These are phyloP conservation scores for Podila verticillata DNA, from an alignment of 192 early-diverging fungal genomes.

Conservation along the genomic window DNA sequence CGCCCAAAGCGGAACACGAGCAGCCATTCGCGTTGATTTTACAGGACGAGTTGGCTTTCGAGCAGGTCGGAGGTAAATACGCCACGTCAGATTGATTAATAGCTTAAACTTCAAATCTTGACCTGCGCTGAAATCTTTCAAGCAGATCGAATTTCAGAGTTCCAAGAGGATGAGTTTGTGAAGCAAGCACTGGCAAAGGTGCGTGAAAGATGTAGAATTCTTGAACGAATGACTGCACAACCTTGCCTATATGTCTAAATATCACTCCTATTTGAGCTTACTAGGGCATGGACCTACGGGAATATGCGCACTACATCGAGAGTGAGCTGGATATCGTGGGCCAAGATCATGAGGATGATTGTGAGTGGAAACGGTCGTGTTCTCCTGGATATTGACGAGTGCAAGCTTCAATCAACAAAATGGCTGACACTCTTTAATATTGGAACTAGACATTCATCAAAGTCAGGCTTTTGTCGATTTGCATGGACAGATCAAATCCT, in stretches of 20 bases:
- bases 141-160: conserved; percentile 72
- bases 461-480: conserved; percentile 69
- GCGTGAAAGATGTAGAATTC: not conserved
- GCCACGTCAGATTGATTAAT: no score
- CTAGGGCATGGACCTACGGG: conserved; percentile 85
- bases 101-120: no score
- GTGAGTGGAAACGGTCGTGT: conserved; percentile 48
- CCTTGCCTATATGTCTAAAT: no score
- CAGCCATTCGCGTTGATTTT: conserved; percentile 17
- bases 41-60: conserved; percentile 44
- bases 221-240: no score
- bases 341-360: conserved; percentile 73
- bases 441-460: conserved; percentile 63
- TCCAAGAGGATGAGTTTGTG: conserved; percentile 88
- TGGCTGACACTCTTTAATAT: not conserved
- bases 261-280: not conserved
- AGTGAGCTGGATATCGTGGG: conserved; percentile 77
- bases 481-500: conserved; percentile 72
- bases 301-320: conserved; percentile 84
- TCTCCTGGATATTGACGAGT: no score
- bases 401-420: no score
- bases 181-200: conserved; percentile 79
- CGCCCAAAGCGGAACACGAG: conserved; percentile 30
- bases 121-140: no score
- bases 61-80: conserved; percentile 45